Evolutionary conservation across 495 filamentous ascomycete genomes (phyloP).

Genomic region (Cairneyella variabilis): DNA sequence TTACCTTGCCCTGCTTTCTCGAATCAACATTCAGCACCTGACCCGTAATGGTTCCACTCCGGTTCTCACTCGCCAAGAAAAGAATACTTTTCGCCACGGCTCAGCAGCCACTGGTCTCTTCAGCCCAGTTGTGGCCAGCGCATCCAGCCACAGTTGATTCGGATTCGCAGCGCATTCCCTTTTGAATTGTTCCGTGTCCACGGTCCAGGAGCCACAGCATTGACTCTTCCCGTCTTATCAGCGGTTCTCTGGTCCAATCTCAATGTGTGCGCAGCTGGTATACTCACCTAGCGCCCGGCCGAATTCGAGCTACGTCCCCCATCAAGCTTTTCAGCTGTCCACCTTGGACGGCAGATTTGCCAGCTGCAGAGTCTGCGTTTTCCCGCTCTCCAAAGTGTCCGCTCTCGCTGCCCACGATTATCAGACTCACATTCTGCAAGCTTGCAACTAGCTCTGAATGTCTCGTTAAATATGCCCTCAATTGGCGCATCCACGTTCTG

Average conservation of each 20-base stretch:
- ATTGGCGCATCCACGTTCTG: constrained; percentile 24
- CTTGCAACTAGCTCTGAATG: background rate
- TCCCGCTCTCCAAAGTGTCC: constrained; percentile 38
- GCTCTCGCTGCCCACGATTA: constrained; percentile 40
- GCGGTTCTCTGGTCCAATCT: background rate
- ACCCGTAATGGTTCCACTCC: constrained; percentile 35
- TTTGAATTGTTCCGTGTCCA: constrained; percentile 35
- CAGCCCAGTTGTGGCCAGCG: constrained; percentile 36
- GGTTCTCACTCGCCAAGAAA: constrained; percentile 38
- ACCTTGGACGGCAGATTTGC: constrained; percentile 38
- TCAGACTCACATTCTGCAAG: constrained; percentile 32
- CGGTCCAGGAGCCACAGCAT: constrained; percentile 40
- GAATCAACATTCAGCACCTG: constrained; percentile 38
- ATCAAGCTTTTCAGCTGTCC: constrained; percentile 36
- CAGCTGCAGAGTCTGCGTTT: constrained; percentile 36
- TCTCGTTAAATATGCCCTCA: constrained; percentile 18
- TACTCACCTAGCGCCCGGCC: constrained; percentile 22
- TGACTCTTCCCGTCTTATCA: constrained; percentile 29
- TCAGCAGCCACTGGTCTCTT: constrained; percentile 31
- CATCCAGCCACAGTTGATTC: constrained; percentile 32
- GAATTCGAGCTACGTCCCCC: constrained; percentile 32
- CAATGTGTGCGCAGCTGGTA: background rate
- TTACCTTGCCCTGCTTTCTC: constrained; percentile 39
- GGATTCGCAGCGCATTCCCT: constrained; percentile 34
- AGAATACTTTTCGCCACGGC: constrained; percentile 37